Percentiles rank a stretch among this genome's conserved stretches.
Evolutionary conservation across 106 monocot species (phyloP).

Genomic region (Allium sativum): DNA sequence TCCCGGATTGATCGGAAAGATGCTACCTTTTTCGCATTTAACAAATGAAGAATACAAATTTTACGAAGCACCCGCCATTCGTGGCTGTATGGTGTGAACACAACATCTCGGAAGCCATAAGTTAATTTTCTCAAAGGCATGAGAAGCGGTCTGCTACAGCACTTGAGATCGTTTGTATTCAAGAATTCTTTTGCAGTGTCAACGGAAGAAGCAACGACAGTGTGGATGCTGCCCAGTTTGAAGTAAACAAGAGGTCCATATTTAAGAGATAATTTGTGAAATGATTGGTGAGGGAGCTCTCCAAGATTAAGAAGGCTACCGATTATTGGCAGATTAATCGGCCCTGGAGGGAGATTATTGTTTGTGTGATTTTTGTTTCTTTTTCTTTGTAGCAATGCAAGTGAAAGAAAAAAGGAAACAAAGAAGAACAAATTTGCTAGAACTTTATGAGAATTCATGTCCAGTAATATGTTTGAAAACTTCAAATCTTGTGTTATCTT

Average conservation of each 20-base stretch:
- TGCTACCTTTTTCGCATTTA: neutral
- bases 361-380: neutral
- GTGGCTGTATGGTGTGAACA: neutral
- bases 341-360: slow-evolving; percentile 1
- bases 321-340: slow-evolving; percentile 4
- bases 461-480: too few relatives aligned
- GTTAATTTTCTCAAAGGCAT: neutral
- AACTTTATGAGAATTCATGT: too few relatives aligned
- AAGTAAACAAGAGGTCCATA: slow-evolving; percentile 12
- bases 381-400: too few relatives aligned
- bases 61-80: slow-evolving; percentile 3
- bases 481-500: too few relatives aligned
- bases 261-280: neutral
- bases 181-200: slow-evolving; percentile 6
- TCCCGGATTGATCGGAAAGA: neutral
- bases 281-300: slow-evolving; percentile 1
- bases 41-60: neutral
- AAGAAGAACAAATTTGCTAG: too few relatives aligned
- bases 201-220: slow-evolving; percentile 8
- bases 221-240: slow-evolving; percentile 10
- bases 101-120: neutral
- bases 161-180: slow-evolving; percentile 11
- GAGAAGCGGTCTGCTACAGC: neutral
- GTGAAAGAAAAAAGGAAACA: too few relatives aligned
- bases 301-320: slow-evolving; percentile 15